Evolutionary conservation across 2,329 filamentous ascomycete species (phyloP), one percentile per base, ranked within the genome.

Genomic region (Stromatinia cepivora): DNA sequence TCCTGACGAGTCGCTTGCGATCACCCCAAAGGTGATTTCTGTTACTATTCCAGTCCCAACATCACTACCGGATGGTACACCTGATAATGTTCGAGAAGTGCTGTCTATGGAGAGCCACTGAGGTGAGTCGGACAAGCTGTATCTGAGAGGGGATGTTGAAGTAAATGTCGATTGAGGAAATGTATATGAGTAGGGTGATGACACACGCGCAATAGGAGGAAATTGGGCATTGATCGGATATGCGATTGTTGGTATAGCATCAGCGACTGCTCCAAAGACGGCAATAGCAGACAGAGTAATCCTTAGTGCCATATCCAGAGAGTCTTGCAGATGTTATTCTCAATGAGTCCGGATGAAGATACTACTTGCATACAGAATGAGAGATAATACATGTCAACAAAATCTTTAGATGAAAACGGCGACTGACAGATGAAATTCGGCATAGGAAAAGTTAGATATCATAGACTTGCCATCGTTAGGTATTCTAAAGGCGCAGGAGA

Each of bases 151-250:
- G 15, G 81, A 80, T 54, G 81, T 79, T 22, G 90, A 90, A 20
- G 84, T 82, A 79, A 97, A 97, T 0, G 93, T 97, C 52, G 88
- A 88, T 22, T 84, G 79, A 13, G 91, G 90, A 75, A 97, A 91
- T 42, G 86, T 83, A 76, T 94, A 93, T 13, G 83, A 86, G 79
- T 92, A 95, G 3, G 84, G 83, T 74, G 89, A 77, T 53, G 85
- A 86, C 70, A 91, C 83, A 73, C 91, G 86, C 28, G 92, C 93
- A 66, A 94, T 90, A 4, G 90, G 90, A 45, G 93, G 93, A 0
- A 96, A 85, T 79, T 97, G 93, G 3, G 92, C 89, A 79, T 95
- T 96, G 79, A 97, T 84, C 0, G 93, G 93, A 74, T 94, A 94
- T 59, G 82, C 82, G 62, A 83, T 76, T 69, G 73, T 76, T 72